phyloP scores from a whole-genome alignment of 108 stramenopile species.

The Nitzschia inconspicua region DNA sequence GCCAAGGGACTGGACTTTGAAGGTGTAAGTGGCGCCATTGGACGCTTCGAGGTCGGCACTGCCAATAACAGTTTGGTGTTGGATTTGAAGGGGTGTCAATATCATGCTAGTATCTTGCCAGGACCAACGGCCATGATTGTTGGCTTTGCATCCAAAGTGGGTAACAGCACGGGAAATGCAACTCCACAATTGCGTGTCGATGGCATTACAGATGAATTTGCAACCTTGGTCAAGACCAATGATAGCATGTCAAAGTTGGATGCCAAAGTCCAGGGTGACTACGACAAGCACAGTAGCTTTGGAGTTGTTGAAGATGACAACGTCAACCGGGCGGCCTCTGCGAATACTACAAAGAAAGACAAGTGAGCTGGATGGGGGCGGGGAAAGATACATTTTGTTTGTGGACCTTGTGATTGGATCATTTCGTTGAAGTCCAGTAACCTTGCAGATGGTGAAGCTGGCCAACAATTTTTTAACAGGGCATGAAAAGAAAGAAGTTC shows the following conservation, averaged over 20 bases:
- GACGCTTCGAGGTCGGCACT: conserved; percentile 76
- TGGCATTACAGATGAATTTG: conserved; percentile 73
- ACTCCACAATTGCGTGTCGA: conserved; percentile 48
- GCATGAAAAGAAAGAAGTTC: too few relatives aligned
- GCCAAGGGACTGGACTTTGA: conserved; percentile 52
- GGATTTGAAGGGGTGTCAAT: conserved; percentile 79
- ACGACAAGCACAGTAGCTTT: too few relatives aligned
- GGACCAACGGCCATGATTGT: conserved; percentile 74
- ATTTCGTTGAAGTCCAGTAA: too few relatives aligned
- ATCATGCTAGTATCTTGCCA: conserved; percentile 67
- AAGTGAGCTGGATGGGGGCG: too few relatives aligned
- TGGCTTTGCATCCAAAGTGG: conserved; percentile 13
- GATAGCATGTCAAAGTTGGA: conserved; percentile 71
- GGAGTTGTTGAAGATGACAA: too few relatives aligned
- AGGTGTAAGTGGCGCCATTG: conserved; percentile 77
- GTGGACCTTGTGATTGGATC: too few relatives aligned
- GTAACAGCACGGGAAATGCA: background rate
- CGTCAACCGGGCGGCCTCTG: too few relatives aligned
- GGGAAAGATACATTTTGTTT: too few relatives aligned
- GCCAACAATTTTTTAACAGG: too few relatives aligned
- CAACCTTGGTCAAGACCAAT: conserved; percentile 45
- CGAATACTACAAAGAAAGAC: too few relatives aligned
- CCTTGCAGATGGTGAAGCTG: too few relatives aligned
- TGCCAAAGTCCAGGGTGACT: too few relatives aligned
- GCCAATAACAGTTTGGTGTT: conserved; percentile 38